Percentiles rank a stretch among this genome's conserved stretches.
These are phyloP conservation scores for Rhododendron kiyosumense DNA, from an alignment of 148 eudicot species.

Conservation along the genomic window DNA sequence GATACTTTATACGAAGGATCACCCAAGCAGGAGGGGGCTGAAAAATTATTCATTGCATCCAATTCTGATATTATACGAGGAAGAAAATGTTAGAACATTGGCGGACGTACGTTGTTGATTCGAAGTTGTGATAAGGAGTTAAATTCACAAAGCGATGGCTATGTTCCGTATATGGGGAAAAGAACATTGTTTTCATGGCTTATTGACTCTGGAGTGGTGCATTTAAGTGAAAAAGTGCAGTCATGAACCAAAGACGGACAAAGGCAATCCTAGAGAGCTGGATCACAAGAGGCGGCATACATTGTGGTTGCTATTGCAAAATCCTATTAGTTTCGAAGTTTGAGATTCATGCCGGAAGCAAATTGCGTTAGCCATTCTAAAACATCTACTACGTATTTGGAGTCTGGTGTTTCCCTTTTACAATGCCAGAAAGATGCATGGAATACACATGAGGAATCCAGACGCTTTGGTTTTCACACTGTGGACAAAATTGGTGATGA, in stretches of 20 bases:
- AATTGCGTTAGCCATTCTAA: constrained; percentile 77
- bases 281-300: constrained; percentile 85
- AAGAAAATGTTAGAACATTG: constrained; percentile 56
- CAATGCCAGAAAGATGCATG: constrained; percentile 88
- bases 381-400: constrained; percentile 49
- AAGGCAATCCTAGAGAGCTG: constrained; percentile 77
- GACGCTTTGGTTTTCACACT: constrained; percentile 46
- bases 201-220: constrained; percentile 69
- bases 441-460: constrained; percentile 70
- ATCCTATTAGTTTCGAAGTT: constrained; percentile 64
- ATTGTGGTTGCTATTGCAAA: constrained; percentile 96
- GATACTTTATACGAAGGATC: not conserved
- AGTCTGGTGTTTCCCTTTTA: constrained; percentile 73
- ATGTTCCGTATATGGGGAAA: constrained; percentile 71
- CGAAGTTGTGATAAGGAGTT: constrained; percentile 62
- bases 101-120: constrained; percentile 77
- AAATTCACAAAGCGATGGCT: constrained; percentile 53
- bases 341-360: constrained; percentile 94
- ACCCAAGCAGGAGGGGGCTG: constrained; percentile 27
- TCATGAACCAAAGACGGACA: constrained; percentile 73
- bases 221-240: constrained; percentile 72
- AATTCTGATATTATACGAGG: constrained; percentile 41
- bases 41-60: constrained; percentile 20
- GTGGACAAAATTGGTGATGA: constrained; percentile 78
- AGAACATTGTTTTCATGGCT: constrained; percentile 87